These are phyloP conservation scores for Tulasnella sp. DNA, from an alignment of 768 basidiomycete genomes.

Conservation along the genomic window DNA sequence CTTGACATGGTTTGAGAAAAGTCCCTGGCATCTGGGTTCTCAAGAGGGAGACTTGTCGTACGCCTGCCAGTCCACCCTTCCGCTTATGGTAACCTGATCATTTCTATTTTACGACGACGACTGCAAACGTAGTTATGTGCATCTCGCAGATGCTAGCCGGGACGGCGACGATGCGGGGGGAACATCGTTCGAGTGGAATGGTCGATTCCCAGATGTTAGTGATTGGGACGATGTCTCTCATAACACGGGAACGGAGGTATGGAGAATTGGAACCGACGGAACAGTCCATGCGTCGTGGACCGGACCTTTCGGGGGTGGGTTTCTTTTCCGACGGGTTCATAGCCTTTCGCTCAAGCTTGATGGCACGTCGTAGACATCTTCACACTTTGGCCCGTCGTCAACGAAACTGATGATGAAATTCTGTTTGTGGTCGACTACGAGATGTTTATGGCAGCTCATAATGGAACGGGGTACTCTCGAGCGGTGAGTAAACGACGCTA, in stretches of 20 bases:
- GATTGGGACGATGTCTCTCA: neutral
- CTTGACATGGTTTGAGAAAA: slow-evolving; percentile 1
- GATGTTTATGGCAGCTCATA: neutral
- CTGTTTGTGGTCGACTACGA: neutral
- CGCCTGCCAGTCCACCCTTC: neutral
- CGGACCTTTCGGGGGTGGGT: neutral
- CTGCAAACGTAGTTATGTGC: neutral
- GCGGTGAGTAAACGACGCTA: neutral
- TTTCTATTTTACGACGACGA: neutral
- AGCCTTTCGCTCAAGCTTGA: neutral
- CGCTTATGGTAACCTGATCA: neutral
- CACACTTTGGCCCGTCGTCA: neutral
- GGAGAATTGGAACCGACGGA: neutral
- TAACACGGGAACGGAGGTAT: neutral
- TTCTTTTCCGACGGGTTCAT: neutral
- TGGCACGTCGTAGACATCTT: neutral
- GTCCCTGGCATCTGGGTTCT: neutral
- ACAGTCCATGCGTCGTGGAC: neutral
- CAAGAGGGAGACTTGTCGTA: neutral
- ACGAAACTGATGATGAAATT: neutral
- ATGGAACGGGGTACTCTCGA: neutral
- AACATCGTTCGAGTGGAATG: neutral
- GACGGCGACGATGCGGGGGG: neutral
- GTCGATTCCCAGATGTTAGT: neutral
- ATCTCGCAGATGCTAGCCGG: neutral